Evolutionary conservation across 352 stramenopile species (phyloP), one percentile per base, ranked within the genome.

Genomic region (Phytopythium kandeliae): DNA sequence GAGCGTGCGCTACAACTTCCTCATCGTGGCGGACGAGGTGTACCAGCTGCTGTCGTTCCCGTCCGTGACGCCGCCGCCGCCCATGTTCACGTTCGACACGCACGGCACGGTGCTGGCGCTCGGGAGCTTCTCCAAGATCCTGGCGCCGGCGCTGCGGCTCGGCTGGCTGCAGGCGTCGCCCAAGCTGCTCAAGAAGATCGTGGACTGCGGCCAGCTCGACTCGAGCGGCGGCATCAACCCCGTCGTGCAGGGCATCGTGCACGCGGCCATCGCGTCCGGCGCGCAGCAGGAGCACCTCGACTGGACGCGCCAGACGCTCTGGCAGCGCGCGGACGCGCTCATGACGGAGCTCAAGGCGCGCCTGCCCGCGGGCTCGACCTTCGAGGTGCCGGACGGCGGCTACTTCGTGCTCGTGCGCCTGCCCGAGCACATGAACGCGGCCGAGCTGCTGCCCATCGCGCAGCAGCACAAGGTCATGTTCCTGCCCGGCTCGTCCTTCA

Each of bases 51-150:
- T 98, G 41, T 96, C 93, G 58, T 98, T 95, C 71, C 78, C 86
- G 43, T 64, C 85, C 63, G 72, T 91, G 56, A 89, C 71, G 28
- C 79, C 81, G 15, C 84, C 85, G n/a, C 76, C 83, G 41, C 78
- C 82, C 24, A 89, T 95, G 65, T 89, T 91, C 54, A 88, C 77
- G 28, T 94, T 92, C 48, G 85, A 93, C 58, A 38, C 69, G 49
- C 74, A 88, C 63, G 85, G 75, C 60, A 89, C 78, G 13, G 78
- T 94, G 47, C 63, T 97, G 26, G 89, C 90, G 42, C 75, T 98
- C 15, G 91, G 87, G 40, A 96, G 84, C 53, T 98, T 98, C 66
- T 97, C 92, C 52, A 98, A 98, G 83, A 98, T 98, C 51, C 78
- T 97, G 30, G 85, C 86, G 26, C 94, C 92, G 33, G 91, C 89